Conservation (phyloP, 306 rosid species). For the Vigna hirtella region DNA sequence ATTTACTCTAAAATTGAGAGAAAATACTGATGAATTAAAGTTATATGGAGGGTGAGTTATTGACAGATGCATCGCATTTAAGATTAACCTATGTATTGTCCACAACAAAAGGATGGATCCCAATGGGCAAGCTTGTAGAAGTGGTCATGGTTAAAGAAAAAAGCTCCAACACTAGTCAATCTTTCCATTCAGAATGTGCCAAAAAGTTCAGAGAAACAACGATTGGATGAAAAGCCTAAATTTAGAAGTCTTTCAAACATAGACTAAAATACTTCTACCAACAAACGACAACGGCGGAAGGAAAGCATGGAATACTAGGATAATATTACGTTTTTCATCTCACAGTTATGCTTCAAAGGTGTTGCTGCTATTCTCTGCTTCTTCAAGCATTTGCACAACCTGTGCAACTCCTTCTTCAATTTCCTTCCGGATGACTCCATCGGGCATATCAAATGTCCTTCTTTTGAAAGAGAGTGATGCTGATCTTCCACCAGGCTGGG, state of each 20-base stretch:
- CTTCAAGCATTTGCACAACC: constrained; percentile 78
- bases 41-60: too few species aligned
- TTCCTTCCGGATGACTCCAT: constrained; percentile 73
- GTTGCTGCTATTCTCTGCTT: constrained; percentile 61
- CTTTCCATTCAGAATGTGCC: constrained; percentile 11
- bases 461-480: constrained; percentile 66
- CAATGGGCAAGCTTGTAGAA: constrained; percentile 8
- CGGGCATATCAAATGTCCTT: constrained; percentile 91
- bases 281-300: constrained; percentile 43
- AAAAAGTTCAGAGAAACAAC: constrained; percentile 36
- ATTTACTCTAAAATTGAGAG: too few species aligned
- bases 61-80: too few species aligned
- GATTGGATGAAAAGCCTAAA: constrained; percentile 40
- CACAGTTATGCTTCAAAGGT: constrained; percentile 55
- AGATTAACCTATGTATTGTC: too few species aligned
- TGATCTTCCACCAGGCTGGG: constrained; percentile 73
- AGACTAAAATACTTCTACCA: constrained; percentile 47
- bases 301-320: constrained; percentile 31
- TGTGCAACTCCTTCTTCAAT: constrained; percentile 87
- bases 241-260: constrained; percentile 33
- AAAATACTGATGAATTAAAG: too few species aligned
- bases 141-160: constrained; percentile 10
- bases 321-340: constrained; percentile 26
- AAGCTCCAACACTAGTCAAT: background rate
- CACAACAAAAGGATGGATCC: background rate